Evolutionary conservation across 1,284 basidiomycete genomes (phyloP), one percentile per base, ranked within the genome.

Genomic region (Gymnopus androsaceus): DNA sequence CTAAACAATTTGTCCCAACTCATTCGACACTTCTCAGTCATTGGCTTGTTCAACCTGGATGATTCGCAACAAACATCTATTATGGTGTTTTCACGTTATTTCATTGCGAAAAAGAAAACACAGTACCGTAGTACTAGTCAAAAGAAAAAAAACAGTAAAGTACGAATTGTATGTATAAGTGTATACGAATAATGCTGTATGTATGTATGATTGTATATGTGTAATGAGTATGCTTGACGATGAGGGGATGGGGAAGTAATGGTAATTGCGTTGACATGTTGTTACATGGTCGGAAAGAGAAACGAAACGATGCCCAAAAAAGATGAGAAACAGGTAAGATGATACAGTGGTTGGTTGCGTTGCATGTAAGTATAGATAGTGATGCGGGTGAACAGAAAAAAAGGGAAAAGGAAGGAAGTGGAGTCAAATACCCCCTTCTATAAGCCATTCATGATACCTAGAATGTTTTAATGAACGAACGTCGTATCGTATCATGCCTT

Each of bases 401-500:
- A 47, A 25, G 15, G 33, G 31, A 3, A 23, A 28, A 55, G 9
- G 23, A 21, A 31, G 27, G 23, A 38, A n/a, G 36, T 23, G 23
- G 37, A 17, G 36, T 23, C 14, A 15, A 28, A n/a, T 31, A 31
- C 15, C 40, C 40, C 48, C 23, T 56, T 44, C 25, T 30, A 14
- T 37, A 23, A 25, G 25, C 31, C 45, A 51, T 28, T 31, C 27
- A 14, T 44, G 33, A 23, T 42, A 33, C 25, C 15, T 37, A 51
- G 21, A 51, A 50, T 51, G 34, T 56, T 56, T 56, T 56, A 7
- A 33, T 19, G 14, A n/a, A n/a, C n/a, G n/a, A n/a, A n/a, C n/a
- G n/a, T n/a, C n/a, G 4, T 27, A 15, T 5, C 14, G 31, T 33
- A 50, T 38, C 31, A 40, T 36, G 25, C 42, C 42, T 33, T 21